Evolutionary conservation across 257 asterid genomes (phyloP), one percentile per base, ranked within the genome.

Genomic region (Sherardia arvensis): DNA sequence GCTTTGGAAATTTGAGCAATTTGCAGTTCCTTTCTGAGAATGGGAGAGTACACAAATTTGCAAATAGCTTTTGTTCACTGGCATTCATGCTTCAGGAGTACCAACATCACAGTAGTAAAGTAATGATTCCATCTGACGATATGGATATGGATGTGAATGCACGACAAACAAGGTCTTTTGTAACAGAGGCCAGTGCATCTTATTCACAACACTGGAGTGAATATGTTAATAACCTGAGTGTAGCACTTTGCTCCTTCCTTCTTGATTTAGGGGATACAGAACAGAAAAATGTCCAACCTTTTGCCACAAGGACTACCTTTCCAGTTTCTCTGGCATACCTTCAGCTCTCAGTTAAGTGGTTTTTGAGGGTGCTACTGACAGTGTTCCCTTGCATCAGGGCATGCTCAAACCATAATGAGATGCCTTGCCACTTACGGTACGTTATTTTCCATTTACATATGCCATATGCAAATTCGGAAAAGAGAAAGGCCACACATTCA

Each of bases 41-140:
- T 76, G 99, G 99, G 77, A 84, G 99, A 70, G 86, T 90, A 55
- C 97, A 89, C 43, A 93, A 93, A 62, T 87, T 93, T 75, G 95
- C 99, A 33, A 93, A 93, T 81, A 89, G 96, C 83, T 93, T 93
- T 74, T 90, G 96, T 77, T 89, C 99, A n/a, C 86, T 87, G 12
- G 89, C 96, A 34, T 89, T 89, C 80, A 81, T 82, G 86, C 80
- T 93, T 77, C 99, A 90, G 76, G 97, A 87, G 67, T 78, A 78
- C 76, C 77, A 74, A 66, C 69, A 58, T 65, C 63, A 62, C 36
- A 55, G 56, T 71, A 61, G 66, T 67, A 69, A 77, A 60, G 28
- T 65, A 25, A 32, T 56, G 32, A 23, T 61, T 71, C 77, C 70
- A 54, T 71, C 79, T 27, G 75, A 73, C 68, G 74, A 65, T 64